Conservation (phyloP, 257 asterid genomes). For the Datura wrightii region DNA sequence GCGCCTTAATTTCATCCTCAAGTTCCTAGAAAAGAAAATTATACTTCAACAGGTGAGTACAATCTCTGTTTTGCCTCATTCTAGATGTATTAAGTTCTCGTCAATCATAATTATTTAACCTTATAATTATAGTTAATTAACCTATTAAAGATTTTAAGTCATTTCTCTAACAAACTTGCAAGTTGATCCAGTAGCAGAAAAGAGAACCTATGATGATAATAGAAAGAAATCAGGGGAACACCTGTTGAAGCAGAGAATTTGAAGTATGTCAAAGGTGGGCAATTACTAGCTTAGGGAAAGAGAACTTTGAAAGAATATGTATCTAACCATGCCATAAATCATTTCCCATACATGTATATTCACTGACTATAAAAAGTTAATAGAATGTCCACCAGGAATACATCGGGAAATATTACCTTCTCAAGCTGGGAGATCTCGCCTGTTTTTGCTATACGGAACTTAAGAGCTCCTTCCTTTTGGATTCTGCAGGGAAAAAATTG, state of each 20-base stretch:
- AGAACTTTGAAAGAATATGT: background rate
- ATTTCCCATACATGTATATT: background rate
- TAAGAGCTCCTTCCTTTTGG: conserved; percentile 89
- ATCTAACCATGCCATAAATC: conserved; percentile 2
- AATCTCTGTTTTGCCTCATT: conserved; percentile 9
- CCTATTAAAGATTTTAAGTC: background rate
- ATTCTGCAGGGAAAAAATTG: conserved; percentile 50
- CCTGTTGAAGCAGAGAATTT: background rate
- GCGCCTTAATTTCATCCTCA: conserved; percentile 63
- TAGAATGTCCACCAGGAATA: conserved; percentile 2
- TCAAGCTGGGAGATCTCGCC: conserved; percentile 69
- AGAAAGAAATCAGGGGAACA: background rate
- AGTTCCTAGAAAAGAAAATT: conserved; percentile 63
- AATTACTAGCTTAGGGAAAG: conserved; percentile 15
- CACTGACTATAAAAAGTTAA: background rate
- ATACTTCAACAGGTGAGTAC: conserved; percentile 37
- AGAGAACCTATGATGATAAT: background rate
- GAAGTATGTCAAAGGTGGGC: conserved; percentile 12
- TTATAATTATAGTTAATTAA: background rate
- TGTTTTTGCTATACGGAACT: conserved; percentile 67
- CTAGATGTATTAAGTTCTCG: background rate
- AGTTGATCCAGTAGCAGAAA: conserved; percentile 9
- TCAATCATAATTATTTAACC: background rate
- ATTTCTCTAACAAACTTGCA: conserved; percentile 3
- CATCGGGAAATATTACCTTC: conserved; percentile 57